Base-by-base conservation (phyloP, 1,284 basidiomycete species). In the Sanghuangporus sanghuang region DNA sequence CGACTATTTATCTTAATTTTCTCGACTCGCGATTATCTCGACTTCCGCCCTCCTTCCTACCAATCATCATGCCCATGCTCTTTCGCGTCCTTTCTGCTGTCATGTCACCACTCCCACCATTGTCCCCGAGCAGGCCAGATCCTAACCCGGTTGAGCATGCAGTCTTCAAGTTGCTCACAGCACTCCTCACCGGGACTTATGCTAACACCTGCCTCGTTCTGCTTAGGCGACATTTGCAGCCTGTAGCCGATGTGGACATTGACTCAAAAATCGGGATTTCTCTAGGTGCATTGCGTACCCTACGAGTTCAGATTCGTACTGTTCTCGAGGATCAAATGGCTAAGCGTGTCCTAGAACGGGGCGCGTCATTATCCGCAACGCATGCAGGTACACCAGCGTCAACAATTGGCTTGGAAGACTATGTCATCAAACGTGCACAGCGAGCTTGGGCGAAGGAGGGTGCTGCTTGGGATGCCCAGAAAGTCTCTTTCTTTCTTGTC, bases 371-470 rank as follows among this genome's bases (percentile, higher is more conserved):
- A 6, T 76, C 76, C 5, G 87, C 87, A 64, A 80, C 84, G 0
- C 78, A 79, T 46, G 82, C 86, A 1, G 87, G 86, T 27, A 81
- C 80, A 3, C 84, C 85, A 0, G 79, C 79, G 0, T 76, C 82
- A 50, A 76, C 89, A 21, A 12, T 14, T 68, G 82, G 83, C 57
- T 71, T 90, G 12, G 84, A 84, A 62, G 76, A 75, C 48, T 83
- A 85, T 18, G 71, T 90, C 55, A 81, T 91, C 79, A 86, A 89
- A 66, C 80, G 81, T 2, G 89, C 88, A 0, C 90, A 89, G 67
- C 81, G 81, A 2, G 88, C 87, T 0, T 91, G 86, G 86, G 78
- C 84, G 1, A 84, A 82, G 68, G 84, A 88, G 56, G 84, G 85
- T 48, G 72, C 77, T 2, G 72, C 75, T n/a, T 89, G 87, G 85